phyloP scores from a whole-genome alignment of 129 eudicot genomes.

The Logfia minima region DNA sequence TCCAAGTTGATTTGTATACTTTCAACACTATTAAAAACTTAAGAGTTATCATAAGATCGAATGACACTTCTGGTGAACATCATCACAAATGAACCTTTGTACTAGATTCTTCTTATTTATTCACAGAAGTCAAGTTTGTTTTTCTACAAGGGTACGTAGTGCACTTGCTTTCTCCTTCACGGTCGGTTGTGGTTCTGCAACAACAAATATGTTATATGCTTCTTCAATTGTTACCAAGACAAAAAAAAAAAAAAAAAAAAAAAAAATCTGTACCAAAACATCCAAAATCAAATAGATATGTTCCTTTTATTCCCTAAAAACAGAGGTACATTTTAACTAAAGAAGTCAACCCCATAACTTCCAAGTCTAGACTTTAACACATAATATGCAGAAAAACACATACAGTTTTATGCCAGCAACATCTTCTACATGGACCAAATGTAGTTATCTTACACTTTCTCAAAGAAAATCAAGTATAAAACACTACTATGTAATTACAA shows the following conservation, averaged over 20 bases:
- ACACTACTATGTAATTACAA: no score
- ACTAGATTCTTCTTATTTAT: constrained; percentile 19
- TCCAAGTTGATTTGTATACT: not conserved
- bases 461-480: not conserved
- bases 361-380: not conserved
- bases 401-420: not conserved
- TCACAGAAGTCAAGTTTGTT: constrained; percentile 14
- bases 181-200: constrained; percentile 55
- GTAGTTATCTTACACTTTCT: not conserved
- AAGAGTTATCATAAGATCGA: not conserved
- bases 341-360: constrained; percentile 14
- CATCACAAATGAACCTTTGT: not conserved
- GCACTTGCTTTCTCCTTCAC: constrained; percentile 47
- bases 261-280: not conserved
- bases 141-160: constrained; percentile 25
- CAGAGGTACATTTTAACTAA: not conserved
- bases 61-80: not conserved
- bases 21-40: not conserved
- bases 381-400: not conserved
- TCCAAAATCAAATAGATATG: constrained; percentile 18
- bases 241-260: not conserved
- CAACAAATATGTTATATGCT: constrained; percentile 11
- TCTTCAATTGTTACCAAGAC: constrained; percentile 18
- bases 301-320: constrained; percentile 2
- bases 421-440: not conserved